Evolutionary conservation across 257 asterid species (phyloP).

Genomic region (Gentiana dahurica): DNA sequence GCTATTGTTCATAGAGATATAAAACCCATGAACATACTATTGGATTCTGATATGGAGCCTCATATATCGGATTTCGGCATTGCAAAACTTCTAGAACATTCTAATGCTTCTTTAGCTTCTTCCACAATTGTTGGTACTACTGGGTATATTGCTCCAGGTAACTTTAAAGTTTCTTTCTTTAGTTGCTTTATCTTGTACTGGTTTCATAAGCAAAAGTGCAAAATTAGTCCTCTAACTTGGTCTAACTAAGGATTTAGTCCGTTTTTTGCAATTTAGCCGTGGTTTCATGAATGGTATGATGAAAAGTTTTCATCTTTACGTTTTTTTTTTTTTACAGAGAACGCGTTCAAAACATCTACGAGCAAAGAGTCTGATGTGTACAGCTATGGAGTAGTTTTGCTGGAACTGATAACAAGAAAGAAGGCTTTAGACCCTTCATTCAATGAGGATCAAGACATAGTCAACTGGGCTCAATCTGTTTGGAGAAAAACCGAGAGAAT

Average conservation of each 20-base stretch:
- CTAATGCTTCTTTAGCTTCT: constrained; percentile 26
- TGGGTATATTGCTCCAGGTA: constrained; percentile 90
- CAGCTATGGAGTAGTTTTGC: constrained; percentile 58
- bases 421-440: constrained; percentile 43
- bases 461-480: constrained; percentile 35
- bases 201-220: too few species aligned
- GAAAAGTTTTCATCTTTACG: not conserved
- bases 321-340: constrained; percentile 25
- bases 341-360: constrained; percentile 36
- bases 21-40: constrained; percentile 66
- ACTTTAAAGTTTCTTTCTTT: not conserved
- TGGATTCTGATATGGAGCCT: constrained; percentile 70
- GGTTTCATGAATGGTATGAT: not conserved
- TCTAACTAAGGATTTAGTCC: too few species aligned
- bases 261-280: too few species aligned
- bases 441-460: constrained; percentile 34
- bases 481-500: constrained; percentile 32
- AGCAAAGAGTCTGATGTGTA: constrained; percentile 68
- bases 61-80: constrained; percentile 81
- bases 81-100: constrained; percentile 66
- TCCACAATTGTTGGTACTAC: constrained; percentile 47
- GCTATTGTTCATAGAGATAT: constrained; percentile 64
- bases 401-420: constrained; percentile 67
- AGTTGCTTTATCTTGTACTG: too few species aligned
- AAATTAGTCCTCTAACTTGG: too few species aligned